These are phyloP conservation scores for Picochlorum costavermella DNA, from an alignment of 139 green algal species.

Conservation along the genomic window DNA sequence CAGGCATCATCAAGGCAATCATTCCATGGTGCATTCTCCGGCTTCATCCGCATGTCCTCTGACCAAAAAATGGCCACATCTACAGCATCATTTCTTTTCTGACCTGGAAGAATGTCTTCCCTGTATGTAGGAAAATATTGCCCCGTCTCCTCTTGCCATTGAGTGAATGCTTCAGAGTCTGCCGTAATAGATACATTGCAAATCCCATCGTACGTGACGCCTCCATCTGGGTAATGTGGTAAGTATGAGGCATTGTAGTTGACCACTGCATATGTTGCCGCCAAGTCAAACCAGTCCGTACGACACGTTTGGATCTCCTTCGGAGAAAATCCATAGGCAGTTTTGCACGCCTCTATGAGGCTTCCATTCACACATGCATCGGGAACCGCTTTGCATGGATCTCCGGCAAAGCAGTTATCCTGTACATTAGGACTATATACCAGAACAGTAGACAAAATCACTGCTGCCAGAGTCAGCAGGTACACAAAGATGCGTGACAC, in stretches of 20 bases:
- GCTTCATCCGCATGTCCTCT: background rate
- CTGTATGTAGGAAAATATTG: background rate
- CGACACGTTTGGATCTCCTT: background rate
- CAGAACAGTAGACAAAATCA: background rate
- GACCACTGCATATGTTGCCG: background rate
- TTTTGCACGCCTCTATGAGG: background rate
- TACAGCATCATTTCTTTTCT: background rate
- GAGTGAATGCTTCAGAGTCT: background rate
- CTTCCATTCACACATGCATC: background rate
- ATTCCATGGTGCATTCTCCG: slow-evolving; percentile 12
- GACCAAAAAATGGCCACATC: background rate
- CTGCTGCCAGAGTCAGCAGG: background rate
- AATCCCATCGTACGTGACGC: background rate
- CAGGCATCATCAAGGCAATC: background rate
- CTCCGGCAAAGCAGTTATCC: slow-evolving; percentile 13
- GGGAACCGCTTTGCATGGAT: slow-evolving; percentile 16
- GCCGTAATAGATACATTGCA: background rate
- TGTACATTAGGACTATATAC: background rate
- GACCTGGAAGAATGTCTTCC: background rate
- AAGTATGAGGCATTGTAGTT: background rate
- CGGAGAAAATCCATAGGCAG: background rate
- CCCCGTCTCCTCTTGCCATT: background rate
- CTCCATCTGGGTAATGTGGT: background rate
- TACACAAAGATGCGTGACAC: background rate
- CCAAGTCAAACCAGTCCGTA: background rate